Conservation (phyloP, 257 asterid species). For the Solanum chaucha region DNA sequence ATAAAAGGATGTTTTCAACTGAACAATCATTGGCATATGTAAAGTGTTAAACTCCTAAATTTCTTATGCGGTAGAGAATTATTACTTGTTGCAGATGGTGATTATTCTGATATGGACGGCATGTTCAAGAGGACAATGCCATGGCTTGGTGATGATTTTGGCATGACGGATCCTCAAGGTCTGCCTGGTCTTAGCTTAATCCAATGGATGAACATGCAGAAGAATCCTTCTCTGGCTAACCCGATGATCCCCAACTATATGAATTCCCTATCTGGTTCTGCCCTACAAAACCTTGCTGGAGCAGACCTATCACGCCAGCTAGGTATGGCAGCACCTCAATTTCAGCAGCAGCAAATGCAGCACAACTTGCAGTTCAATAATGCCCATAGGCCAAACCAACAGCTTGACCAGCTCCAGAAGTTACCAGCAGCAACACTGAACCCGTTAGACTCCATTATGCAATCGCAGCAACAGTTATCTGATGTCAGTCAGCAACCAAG, state of each 20-base stretch:
- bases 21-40: neutral
- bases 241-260: conserved; percentile 48
- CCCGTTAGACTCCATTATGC: conserved; percentile 44
- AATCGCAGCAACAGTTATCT: conserved; percentile 48
- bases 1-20: neutral
- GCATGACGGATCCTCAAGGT: conserved; percentile 59
- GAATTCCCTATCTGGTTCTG: conserved; percentile 43
- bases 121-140: conserved; percentile 77
- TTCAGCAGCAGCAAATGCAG: conserved; percentile 35
- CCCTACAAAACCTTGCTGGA: conserved; percentile 37
- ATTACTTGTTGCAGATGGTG: conserved; percentile 51
- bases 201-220: conserved; percentile 99
- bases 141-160: conserved; percentile 76
- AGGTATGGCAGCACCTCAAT: conserved; percentile 40
- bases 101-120: conserved; percentile 62
- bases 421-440: conserved; percentile 40
- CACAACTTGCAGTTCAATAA: conserved; percentile 49
- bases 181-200: conserved; percentile 79
- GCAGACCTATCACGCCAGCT: conserved; percentile 56
- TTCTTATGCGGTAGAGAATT: neutral
- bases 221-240: conserved; percentile 46
- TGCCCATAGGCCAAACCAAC: conserved; percentile 33
- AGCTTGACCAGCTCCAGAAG: conserved; percentile 62
- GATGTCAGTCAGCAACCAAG: conserved; percentile 42
- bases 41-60: neutral